A percentile compares a stretch with the other conserved stretches of the same genome.
Evolutionary conservation across 108 stramenopile species (phyloP).

Genomic region (Nitzschia palea): DNA sequence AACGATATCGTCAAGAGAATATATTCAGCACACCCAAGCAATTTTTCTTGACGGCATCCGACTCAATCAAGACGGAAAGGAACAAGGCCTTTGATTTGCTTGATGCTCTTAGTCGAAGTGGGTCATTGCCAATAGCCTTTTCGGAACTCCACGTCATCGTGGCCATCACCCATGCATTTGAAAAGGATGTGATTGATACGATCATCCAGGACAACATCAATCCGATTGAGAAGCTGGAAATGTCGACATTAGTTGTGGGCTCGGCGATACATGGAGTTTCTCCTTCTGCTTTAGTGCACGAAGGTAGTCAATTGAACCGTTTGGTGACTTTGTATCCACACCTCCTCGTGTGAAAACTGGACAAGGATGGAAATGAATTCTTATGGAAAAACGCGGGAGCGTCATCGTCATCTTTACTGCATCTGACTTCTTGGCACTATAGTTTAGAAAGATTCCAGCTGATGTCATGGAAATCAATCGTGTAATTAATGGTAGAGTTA

Average conservation of each 20-base stretch:
- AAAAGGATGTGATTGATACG: conserved; percentile 74
- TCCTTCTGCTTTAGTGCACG: conserved; percentile 1
- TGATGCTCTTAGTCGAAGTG: conserved; percentile 82
- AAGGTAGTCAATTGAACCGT: conserved; percentile 1
- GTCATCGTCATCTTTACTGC: too few species aligned
- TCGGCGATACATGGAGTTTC: conserved; percentile 52
- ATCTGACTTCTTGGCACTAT: not conserved
- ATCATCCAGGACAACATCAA: conserved; percentile 84
- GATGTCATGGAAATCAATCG: too few species aligned
- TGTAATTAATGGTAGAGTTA: too few species aligned
- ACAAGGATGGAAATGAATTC: too few species aligned
- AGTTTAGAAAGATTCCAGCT: too few species aligned
- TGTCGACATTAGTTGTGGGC: conserved; percentile 69
- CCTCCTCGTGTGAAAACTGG: too few species aligned
- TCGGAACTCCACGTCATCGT: conserved; percentile 87
- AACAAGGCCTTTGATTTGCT: conserved; percentile 86
- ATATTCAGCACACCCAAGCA: conserved; percentile 30
- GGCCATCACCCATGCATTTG: conserved; percentile 84
- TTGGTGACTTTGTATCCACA: conserved; percentile 17
- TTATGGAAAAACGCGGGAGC: too few species aligned
- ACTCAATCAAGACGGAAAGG: conserved; percentile 42
- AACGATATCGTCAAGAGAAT: conserved; percentile 51
- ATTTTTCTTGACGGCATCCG: conserved; percentile 17
- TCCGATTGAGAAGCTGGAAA: conserved; percentile 85
- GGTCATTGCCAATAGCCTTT: conserved; percentile 63